Evolutionary conservation across 495 filamentous ascomycete species (phyloP), one percentile per base, ranked within the genome.

Genomic region (Penicillium manginii): DNA sequence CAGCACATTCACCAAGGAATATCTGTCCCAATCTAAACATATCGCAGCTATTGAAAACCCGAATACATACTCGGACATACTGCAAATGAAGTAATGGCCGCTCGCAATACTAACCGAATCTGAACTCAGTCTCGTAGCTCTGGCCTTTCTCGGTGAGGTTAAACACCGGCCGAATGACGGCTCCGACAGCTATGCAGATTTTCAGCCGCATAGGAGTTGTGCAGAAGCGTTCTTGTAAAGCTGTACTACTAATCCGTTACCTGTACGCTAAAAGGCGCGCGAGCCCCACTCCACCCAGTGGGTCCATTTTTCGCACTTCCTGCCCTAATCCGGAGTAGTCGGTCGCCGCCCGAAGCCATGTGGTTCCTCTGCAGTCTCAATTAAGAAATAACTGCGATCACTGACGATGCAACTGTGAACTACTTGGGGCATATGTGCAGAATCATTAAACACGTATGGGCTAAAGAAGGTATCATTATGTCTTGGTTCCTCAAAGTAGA

Each of bases 151-250:
- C 40, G 1, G 40, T 43, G 40, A n/a, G 8, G 40, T 19, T 8
- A 19, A n/a, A 43, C 40, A 47, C 45, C 45, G 45, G 45, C 45
- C 45, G 45, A 47, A 11, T 47, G 21, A 26, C 45, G 45, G 45
- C 10, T 9, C 45, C 45, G 21, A 47, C 19, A 26, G 45, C 45
- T 22, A 11, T 47, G 45, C 22, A 26, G n/a, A 47, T 47, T 26
- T 47, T 47, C 45, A 47, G 45, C 45, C 45, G 45, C 45, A 47
- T 47, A 26, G 40, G n/a, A 43, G 45, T 47, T 47, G 45, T 47
- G 45, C 45, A 47, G 45, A 47, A 47, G 19, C 18, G 45, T 14
- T 29, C 26, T 29, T 29, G 26, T 29, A 29, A 29, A 8, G 26
- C 26, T 29, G 26, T 29, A n/a, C n/a, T n/a, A n/a, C n/a, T n/a